Conservation (phyloP, 768 basidiomycete species). For the Russula brevipes region DNA sequence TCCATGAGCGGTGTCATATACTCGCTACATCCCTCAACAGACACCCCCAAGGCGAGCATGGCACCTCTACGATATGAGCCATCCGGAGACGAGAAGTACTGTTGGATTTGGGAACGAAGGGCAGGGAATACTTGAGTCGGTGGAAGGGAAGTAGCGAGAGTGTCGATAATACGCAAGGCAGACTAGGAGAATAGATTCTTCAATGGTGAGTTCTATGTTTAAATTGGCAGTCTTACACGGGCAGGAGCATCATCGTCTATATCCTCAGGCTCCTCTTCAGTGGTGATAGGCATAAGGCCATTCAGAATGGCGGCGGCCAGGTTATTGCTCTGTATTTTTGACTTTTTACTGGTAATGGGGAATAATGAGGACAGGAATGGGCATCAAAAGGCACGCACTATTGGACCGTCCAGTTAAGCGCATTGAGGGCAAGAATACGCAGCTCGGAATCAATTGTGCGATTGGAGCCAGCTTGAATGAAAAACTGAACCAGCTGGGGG, state of each 20-base stretch:
- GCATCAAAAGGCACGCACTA: constrained; percentile 51
- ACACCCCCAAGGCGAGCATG: constrained; percentile 91
- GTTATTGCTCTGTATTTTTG: constrained; percentile 81
- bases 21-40: constrained; percentile 96
- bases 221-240: constrained; percentile 49
- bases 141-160: constrained; percentile 85
- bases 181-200: constrained; percentile 45
- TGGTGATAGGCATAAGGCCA: constrained; percentile 89
- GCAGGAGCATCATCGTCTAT: constrained; percentile 90
- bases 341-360: constrained; percentile 71
- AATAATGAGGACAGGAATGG: constrained; percentile 14
- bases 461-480: constrained; percentile 80
- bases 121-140: constrained; percentile 95
- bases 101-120: constrained; percentile 72
- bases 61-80: constrained; percentile 81
- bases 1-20: constrained; percentile 91
- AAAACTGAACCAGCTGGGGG: constrained; percentile 81
- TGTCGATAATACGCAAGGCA: constrained; percentile 91
- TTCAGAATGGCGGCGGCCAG: constrained; percentile 83
- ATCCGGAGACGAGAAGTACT: constrained; percentile 80
- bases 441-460: constrained; percentile 68
- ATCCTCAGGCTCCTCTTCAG: constrained; percentile 91
- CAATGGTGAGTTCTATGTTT: background rate
- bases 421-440: constrained; percentile 86
- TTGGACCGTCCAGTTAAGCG: constrained; percentile 94